Evolutionary conservation across 768 basidiomycete species (phyloP), one percentile per base, ranked within the genome.

Genomic region (Chalciporus chontae): DNA sequence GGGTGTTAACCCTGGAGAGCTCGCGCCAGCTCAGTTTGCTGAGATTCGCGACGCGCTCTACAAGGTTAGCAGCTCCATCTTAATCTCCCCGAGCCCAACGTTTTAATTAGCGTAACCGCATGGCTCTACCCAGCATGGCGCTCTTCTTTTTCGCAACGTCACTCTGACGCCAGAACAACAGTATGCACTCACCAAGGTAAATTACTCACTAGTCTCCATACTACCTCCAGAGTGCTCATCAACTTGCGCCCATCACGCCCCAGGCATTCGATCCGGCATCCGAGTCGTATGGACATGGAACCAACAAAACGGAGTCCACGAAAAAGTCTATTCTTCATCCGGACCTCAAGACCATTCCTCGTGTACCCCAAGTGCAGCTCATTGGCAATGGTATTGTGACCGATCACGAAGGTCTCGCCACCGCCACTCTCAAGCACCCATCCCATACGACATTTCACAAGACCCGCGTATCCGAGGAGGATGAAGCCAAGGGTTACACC

Each of bases 401-500:
- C 59, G 70, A 87, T 63, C 85, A 92, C 72, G 87, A 90, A 65
- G 90, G 90, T 8, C 77, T 93, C 18, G 80, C 82, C 1, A 77
- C 82, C 60, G 85, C 85, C 15, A 80, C 76, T 65, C 80, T 95
- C 62, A 91, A 87, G 69, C 92, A 95, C 64, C 91, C 90, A 3
- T 82, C 80, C 43, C 91, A 94, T 69, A 82, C 77, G 41, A 87
- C 84, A 3, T 95, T 94, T 71, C 93, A 95, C 74, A 91, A 90
- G 70, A 86, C 85, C 29, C 69, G 68, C 18, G 76, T 94, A 31
- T 81, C 83, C 9, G 71, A 75, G 3, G 87, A 87, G 60, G 91
- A 94, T 53, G 86, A 87, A 57, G 81, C 70, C 8, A 76, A 78
- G 45, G 90, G 90, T n/a, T 67, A 76, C 40, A 94, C 91, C n/a